These are phyloP conservation scores for Candida gorgasii DNA, from an alignment of 805 yeast genomes.

Conservation along the genomic window DNA sequence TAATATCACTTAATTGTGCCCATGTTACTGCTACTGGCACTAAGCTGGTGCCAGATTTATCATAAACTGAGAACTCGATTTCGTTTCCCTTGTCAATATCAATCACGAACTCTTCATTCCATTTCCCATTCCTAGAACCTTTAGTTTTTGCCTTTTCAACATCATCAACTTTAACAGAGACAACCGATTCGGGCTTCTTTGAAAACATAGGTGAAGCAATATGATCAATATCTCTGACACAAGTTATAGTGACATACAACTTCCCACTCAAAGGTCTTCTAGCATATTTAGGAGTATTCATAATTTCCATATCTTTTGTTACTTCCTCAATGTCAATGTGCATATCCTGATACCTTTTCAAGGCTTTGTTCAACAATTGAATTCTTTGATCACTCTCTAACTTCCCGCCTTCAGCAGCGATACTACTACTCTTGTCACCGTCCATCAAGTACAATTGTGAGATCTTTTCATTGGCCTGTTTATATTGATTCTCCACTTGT, in stretches of 20 bases:
- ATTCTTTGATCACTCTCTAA: conserved; percentile 84
- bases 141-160: conserved; percentile 77
- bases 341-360: conserved; percentile 87
- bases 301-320: conserved; percentile 62
- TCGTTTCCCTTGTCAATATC: conserved; percentile 91
- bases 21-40: conserved; percentile 92
- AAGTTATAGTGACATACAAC: conserved; percentile 68
- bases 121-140: conserved; percentile 71
- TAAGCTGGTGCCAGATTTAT: conserved; percentile 62
- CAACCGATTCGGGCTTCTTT: conserved; percentile 75
- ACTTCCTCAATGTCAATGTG: conserved; percentile 72
- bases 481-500: conserved; percentile 91
- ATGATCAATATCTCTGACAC: conserved; percentile 89
- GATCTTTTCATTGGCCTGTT: conserved; percentile 88
- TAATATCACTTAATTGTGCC: conserved; percentile 86
- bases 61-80: conserved; percentile 84
- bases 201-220: conserved; percentile 80
- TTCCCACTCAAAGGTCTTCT: conserved; percentile 84
- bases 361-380: conserved; percentile 75
- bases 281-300: conserved; percentile 70
- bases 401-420: conserved; percentile 87
- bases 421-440: conserved; percentile 82
- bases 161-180: conserved; percentile 84
- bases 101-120: conserved; percentile 81
- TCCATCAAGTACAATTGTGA: conserved; percentile 83